Base-by-base conservation (phyloP, 352 stramenopile species). In the Phytophthora megakarya region DNA sequence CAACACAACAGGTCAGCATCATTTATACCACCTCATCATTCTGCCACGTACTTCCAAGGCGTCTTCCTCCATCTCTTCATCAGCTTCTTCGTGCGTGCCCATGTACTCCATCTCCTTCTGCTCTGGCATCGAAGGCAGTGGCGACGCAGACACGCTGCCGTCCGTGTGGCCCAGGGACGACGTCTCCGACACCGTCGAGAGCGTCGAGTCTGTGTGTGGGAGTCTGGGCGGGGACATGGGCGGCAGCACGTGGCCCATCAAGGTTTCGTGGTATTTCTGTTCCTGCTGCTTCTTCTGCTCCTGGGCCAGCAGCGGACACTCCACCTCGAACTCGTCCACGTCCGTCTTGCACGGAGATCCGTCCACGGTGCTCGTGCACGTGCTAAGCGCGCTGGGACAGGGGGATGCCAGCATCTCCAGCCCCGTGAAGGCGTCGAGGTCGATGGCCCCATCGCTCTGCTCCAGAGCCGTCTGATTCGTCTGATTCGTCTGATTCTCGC, bases 321-420 rank as follows among this genome's bases (percentile, higher is more conserved):
- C 52, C 3, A 70, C 35, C 10, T 85, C 74, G 32, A 78, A 72
- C 38, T 84, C 78, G 43, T 74, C 68, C 40, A 70, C 43, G 23
- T 80, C 75, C 0, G 46, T 70, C 35, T 43, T 72, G 46, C 44
- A 72, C 0, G 67, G 70, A 1, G 71, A 74, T 11, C 53, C 63
- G 22, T 67, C 52, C 16, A 72, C 48, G 1, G 69, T 67, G 28
- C 73, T 72, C 16, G 66, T 52, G 42, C 61, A 84, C 51, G 66
- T 73, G 52, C 67, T 71, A 19, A 44, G 50, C 8, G 12, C 44
- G 40, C 68, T 90, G 4, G 81, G 78, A 37, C 71, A 88, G 0
- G 79, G 77, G 22, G 77, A 88, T 28, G 79, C 77, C 42, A 78
- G 67, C 51, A 86, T 60, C 46, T 87, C 78, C 23, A 70, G 47